phyloP scores from a whole-genome alignment of 495 filamentous ascomycete genomes.

The Tuber brumale region DNA sequence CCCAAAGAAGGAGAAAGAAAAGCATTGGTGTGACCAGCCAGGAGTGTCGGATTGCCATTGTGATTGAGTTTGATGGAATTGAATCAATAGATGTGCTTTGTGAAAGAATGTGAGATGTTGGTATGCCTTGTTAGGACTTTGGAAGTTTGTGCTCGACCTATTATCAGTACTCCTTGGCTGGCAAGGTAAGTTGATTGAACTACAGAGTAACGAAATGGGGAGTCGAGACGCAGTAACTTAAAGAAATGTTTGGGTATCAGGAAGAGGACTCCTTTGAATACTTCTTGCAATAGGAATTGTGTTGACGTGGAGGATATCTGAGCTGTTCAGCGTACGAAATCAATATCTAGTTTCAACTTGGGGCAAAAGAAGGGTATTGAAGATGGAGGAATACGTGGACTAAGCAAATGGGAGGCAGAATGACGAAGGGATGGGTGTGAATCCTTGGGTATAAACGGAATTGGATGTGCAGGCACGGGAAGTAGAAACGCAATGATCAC shows the following conservation, averaged over 20 bases:
- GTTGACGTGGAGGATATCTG: constrained; percentile 36
- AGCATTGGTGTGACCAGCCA: constrained; percentile 30
- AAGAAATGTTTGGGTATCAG: constrained; percentile 33
- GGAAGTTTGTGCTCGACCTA: background rate
- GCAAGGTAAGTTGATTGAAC: constrained; percentile 15
- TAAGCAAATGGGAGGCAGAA: constrained; percentile 25
- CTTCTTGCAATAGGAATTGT: constrained; percentile 19
- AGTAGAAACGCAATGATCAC: constrained; percentile 30
- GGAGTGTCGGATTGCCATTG: constrained; percentile 19
- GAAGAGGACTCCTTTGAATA: constrained; percentile 16
- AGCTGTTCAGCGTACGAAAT: constrained; percentile 24
- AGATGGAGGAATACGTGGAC: constrained; percentile 31
- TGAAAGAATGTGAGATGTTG: constrained; percentile 4
- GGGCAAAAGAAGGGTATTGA: constrained; percentile 15
- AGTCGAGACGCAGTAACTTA: constrained; percentile 23
- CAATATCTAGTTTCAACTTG: constrained; percentile 33
- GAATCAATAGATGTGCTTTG: constrained; percentile 10
- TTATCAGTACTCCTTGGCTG: constrained; percentile 6
- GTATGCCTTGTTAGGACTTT: constrained; percentile 26
- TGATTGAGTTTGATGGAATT: constrained; percentile 6
- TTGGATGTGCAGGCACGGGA: constrained; percentile 21
- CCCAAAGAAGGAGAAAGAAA: constrained; percentile 20
- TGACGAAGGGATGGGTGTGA: constrained; percentile 15
- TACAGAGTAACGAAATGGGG: constrained; percentile 17
- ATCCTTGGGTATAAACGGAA: constrained; percentile 27